Percentiles rank a stretch among this genome's conserved stretches.
These are phyloP conservation scores for Colletotrichum incanum DNA, from an alignment of 2,329 filamentous ascomycete genomes.

Conservation along the genomic window DNA sequence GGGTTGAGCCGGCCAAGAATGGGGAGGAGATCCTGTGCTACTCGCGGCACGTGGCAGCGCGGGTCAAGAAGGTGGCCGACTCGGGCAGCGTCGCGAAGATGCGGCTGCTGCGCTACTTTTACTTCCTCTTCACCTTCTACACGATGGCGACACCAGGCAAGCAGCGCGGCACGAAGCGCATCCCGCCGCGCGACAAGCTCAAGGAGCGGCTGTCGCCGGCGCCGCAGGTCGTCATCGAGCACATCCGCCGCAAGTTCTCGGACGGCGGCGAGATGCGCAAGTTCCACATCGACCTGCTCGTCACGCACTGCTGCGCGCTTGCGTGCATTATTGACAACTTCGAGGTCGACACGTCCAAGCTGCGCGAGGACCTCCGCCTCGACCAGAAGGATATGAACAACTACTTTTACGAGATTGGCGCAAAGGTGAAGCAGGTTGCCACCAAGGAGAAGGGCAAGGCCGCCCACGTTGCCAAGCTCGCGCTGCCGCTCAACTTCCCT, in stretches of 20 bases:
- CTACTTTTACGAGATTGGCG: constrained; percentile 85
- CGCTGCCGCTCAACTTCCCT: constrained; percentile 87
- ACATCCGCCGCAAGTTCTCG: constrained; percentile 79
- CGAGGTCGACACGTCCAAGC: constrained; percentile 78
- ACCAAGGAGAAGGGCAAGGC: constrained; percentile 73
- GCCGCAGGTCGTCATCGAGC: constrained; percentile 75
- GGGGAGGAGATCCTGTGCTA: constrained; percentile 70
- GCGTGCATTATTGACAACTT: constrained; percentile 82
- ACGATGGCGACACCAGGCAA: constrained; percentile 62
- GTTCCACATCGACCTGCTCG: constrained; percentile 79
- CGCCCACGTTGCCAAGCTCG: constrained; percentile 76
- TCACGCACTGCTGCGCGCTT: constrained; percentile 81
- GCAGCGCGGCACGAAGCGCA: constrained; percentile 62
- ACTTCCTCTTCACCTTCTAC: constrained; percentile 70
- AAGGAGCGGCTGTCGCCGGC: constrained; percentile 69
- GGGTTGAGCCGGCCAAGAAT: constrained; percentile 77
- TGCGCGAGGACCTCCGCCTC: constrained; percentile 80
- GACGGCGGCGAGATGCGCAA: constrained; percentile 76
- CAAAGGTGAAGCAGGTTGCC: constrained; percentile 73
- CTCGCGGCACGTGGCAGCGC: constrained; percentile 77
- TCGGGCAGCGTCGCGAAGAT: constrained; percentile 66
- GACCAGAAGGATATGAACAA: constrained; percentile 79
- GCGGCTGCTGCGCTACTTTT: constrained; percentile 73
- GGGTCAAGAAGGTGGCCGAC: constrained; percentile 65
- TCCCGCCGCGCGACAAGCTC: constrained; percentile 76